phyloP scores from a whole-genome alignment of 345 rosid genomes.

The Rhodamnia argentea region DNA sequence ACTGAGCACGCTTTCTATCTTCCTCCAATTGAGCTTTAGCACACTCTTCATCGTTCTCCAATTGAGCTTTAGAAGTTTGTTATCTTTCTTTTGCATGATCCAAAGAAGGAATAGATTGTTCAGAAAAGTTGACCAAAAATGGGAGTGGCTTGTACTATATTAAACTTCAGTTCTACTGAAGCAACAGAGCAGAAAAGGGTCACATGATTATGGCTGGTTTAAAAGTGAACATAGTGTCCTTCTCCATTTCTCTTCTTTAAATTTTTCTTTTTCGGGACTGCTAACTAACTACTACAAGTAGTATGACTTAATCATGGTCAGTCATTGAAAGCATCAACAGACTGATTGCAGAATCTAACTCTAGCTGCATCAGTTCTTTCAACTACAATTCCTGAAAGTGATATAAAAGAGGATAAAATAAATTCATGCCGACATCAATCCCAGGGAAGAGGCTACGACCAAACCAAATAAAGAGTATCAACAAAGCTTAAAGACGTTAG shows the following conservation, averaged over 20 bases:
- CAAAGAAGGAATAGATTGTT: background rate
- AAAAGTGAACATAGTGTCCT: background rate
- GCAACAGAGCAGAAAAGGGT: background rate
- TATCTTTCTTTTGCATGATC: background rate
- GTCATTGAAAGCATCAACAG: background rate
- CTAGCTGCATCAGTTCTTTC: background rate
- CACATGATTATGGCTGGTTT: background rate
- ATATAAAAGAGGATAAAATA: background rate
- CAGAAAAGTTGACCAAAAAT: background rate
- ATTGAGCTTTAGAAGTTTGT: background rate
- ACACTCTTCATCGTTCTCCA: background rate
- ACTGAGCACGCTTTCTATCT: constrained; percentile 20
- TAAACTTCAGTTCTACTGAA: background rate
- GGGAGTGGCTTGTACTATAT: background rate
- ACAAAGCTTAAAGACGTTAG: background rate
- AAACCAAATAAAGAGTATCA: background rate
- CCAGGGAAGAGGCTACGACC: background rate
- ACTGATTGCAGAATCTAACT: background rate
- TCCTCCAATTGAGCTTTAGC: background rate
- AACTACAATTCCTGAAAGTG: background rate
- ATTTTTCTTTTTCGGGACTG: background rate
- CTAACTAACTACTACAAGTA: background rate
- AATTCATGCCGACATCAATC: background rate
- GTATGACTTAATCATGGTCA: background rate
- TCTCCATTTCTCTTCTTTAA: background rate